Conservation (phyloP, 345 rosid species). For the Aurinia saxatilis region DNA sequence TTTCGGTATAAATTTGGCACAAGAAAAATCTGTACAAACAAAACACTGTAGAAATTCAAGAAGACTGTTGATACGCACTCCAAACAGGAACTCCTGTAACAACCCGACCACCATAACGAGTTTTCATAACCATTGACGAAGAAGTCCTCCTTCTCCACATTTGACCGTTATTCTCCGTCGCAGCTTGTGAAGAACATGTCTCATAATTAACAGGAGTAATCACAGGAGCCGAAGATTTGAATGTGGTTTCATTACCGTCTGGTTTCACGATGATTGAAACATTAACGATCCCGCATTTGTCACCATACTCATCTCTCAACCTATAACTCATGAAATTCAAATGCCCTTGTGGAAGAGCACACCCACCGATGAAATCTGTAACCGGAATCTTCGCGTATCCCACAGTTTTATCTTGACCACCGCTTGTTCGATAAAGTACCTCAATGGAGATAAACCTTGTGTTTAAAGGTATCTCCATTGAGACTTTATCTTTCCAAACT, state of each 20-base stretch:
- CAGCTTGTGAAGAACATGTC: no score
- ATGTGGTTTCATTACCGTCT: background rate
- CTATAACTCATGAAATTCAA: conserved; percentile 68
- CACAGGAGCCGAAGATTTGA: no score
- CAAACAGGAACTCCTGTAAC: conserved; percentile 45
- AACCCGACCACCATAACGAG: background rate
- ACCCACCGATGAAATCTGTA: conserved; percentile 51
- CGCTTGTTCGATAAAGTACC: conserved; percentile 31
- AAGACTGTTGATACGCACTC: conserved; percentile 11
- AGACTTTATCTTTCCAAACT: conserved; percentile 49
- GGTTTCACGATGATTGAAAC: conserved; percentile 48
- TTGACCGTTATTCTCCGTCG: no score
- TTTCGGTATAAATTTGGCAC: background rate
- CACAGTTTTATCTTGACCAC: conserved; percentile 19
- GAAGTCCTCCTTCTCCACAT: no score
- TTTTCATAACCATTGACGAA: no score
- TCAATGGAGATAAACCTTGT: conserved; percentile 34
- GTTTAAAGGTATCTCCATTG: conserved; percentile 34
- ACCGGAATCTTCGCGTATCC: conserved; percentile 46
- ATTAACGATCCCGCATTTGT: conserved; percentile 51
- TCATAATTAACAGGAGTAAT: no score
- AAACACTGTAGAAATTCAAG: no score
- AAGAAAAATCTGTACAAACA: background rate
- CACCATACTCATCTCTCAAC: conserved; percentile 38
- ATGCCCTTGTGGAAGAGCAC: conserved; percentile 34